Conservation (phyloP, 331 rosid genomes). For the Pyracantha coccinea region DNA sequence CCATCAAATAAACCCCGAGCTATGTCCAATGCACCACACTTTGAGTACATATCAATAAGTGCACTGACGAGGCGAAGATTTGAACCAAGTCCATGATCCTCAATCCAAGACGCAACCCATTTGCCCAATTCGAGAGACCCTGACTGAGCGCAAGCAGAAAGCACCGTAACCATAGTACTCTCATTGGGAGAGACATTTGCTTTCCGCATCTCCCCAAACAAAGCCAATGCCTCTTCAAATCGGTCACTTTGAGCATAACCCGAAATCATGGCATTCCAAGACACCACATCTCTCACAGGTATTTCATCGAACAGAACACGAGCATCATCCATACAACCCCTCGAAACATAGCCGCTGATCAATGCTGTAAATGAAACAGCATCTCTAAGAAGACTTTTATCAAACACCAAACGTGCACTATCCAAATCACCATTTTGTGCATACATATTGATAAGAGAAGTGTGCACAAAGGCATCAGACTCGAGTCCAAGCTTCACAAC, state of each 20-base stretch:
- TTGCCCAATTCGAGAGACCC: slow-evolving; percentile 47
- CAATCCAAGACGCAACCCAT: slow-evolving; percentile 55
- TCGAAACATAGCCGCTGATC: slow-evolving; percentile 49
- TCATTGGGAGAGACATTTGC: slow-evolving; percentile 37
- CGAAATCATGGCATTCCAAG: slow-evolving; percentile 87
- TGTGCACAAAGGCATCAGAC: slow-evolving; percentile 41
- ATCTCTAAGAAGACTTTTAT: slow-evolving; percentile 45
- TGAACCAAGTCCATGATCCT: slow-evolving; percentile 28
- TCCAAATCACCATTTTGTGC: slow-evolving; percentile 18
- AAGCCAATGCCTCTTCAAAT: slow-evolving; percentile 49
- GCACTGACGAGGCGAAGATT: slow-evolving; percentile 56
- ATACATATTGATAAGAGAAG: no score
- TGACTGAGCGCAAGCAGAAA: slow-evolving; percentile 59
- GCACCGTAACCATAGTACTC: slow-evolving; percentile 51
- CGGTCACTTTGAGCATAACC: slow-evolving; percentile 52
- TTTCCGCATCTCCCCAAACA: slow-evolving; percentile 51
- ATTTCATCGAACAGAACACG: slow-evolving; percentile 40
- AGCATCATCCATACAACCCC: slow-evolving; percentile 56
- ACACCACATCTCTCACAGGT: slow-evolving; percentile 49
- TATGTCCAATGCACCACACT: slow-evolving; percentile 50
- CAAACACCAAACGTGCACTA: slow-evolving; percentile 45
- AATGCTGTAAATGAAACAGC: slow-evolving; percentile 72
- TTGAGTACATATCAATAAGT: slow-evolving; percentile 67
- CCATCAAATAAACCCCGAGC: slow-evolving; percentile 72
- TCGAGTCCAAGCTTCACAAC: slow-evolving; percentile 51